Percentiles rank a stretch among this genome's conserved stretches.
phyloP scores from a whole-genome alignment of 2,329 filamentous ascomycete genomes.

The Fusarium udum region DNA sequence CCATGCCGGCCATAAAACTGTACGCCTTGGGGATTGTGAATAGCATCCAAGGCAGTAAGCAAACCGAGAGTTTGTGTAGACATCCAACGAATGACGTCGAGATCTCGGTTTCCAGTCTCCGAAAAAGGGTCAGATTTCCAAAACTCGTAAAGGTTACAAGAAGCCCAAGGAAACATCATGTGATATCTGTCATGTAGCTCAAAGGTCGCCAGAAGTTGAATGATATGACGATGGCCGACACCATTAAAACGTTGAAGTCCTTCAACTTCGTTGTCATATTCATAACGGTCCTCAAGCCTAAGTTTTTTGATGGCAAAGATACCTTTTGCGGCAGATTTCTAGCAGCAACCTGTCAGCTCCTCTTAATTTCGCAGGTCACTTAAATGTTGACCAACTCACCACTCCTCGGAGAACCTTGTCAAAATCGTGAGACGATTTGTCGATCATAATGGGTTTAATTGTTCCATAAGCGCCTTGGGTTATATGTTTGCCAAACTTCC shows the following conservation, averaged over 20 bases:
- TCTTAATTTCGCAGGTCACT: accelerated
- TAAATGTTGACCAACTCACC: background rate
- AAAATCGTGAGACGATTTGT: background rate
- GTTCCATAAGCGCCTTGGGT: background rate
- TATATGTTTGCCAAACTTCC: background rate
- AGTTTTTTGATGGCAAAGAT: background rate
- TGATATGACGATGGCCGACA: background rate
- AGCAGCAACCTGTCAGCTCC: background rate
- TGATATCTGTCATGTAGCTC: background rate
- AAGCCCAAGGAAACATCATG: background rate
- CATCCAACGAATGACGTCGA: background rate
- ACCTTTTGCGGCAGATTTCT: background rate
- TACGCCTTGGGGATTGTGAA: background rate
- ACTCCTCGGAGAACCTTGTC: background rate
- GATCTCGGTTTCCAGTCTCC: background rate
- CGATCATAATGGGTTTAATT: background rate
- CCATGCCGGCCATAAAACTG: background rate
- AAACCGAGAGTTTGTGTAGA: background rate
- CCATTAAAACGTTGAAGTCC: background rate
- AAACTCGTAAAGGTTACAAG: background rate
- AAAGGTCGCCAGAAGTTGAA: background rate
- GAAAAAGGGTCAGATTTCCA: background rate
- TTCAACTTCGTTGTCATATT: background rate
- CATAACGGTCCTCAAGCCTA: background rate
- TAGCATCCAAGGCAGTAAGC: background rate